Percentiles rank a stretch among this genome's conserved stretches.
Evolutionary conservation across 331 rosid species (phyloP).

Genomic region (Rhamnella rubrinervis): DNA sequence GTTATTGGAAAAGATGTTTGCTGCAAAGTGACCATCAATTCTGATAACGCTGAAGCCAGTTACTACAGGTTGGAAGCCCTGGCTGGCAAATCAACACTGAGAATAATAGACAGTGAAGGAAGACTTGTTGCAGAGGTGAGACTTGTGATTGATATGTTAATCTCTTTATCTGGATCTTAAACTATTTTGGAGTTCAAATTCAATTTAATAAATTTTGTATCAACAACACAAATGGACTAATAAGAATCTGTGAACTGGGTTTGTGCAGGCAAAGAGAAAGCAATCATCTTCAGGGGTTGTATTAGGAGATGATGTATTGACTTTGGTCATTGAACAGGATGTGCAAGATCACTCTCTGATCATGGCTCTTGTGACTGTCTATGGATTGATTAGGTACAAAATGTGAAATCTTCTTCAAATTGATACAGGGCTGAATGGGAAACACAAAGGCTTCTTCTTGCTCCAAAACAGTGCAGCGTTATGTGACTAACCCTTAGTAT

Average conservation of each 20-base stretch:
- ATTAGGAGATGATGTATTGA: slow-evolving; percentile 50
- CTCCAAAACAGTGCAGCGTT: not conserved
- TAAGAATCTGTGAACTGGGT: slow-evolving; percentile 14
- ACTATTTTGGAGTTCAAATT: not conserved
- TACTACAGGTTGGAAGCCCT: slow-evolving; percentile 21
- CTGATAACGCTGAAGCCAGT: not conserved
- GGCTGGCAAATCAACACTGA: slow-evolving; percentile 28
- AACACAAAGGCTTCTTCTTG: not conserved
- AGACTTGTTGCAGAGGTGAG: slow-evolving; percentile 38
- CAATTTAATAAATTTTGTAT: not conserved
- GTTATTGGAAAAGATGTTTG: slow-evolving; percentile 21
- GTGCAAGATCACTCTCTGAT: slow-evolving; percentile 36
- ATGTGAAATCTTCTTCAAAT: slow-evolving; percentile 11
- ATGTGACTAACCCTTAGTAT: not conserved
- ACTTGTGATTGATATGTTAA: not conserved
- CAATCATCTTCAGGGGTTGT: slow-evolving; percentile 36
- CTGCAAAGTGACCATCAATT: slow-evolving; percentile 23
- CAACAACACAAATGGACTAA: not conserved
- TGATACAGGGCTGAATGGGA: not conserved
- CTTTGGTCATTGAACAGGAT: slow-evolving; percentile 31
- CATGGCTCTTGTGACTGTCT: slow-evolving; percentile 45
- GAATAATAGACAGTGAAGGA: slow-evolving; percentile 30
- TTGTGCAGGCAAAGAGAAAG: slow-evolving; percentile 43
- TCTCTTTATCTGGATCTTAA: no score
- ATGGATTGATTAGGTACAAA: slow-evolving; percentile 30